Evolutionary conservation across 768 basidiomycete genomes (phyloP).

Genomic region (Podaxis rugospora): DNA sequence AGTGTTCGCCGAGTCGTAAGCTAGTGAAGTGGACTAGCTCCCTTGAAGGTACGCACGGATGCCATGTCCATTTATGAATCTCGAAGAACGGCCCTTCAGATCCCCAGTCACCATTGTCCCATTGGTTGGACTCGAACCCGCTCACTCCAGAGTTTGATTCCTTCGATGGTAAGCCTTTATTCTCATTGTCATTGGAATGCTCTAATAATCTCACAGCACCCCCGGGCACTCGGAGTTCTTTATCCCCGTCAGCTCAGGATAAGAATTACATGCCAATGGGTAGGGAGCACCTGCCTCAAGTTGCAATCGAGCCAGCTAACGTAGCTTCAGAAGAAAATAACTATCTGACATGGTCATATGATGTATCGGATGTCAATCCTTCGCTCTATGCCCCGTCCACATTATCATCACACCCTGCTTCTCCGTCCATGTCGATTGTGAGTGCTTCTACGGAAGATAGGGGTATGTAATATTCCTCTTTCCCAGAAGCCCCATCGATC

Average conservation of each 20-base stretch:
- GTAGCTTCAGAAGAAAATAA: constrained; percentile 18
- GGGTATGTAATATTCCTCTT: constrained; percentile 18
- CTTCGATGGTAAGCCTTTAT: constrained; percentile 16
- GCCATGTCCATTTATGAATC: too few species aligned
- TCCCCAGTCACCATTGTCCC: constrained; percentile 17
- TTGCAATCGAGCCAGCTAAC: neutral
- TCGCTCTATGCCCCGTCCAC: constrained; percentile 15
- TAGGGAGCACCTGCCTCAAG: neutral
- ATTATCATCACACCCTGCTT: constrained; percentile 12
- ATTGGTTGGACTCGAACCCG: constrained; percentile 21
- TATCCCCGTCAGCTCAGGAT: constrained; percentile 3
- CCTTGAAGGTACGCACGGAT: neutral
- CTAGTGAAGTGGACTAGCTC: neutral
- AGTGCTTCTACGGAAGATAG: constrained; percentile 30
- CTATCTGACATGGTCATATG: constrained; percentile 23
- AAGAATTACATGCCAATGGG: constrained; percentile 1
- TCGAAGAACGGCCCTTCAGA: constrained; percentile 10
- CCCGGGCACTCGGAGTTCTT: neutral
- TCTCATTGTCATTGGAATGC: neutral
- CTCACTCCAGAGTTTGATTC: constrained; percentile 21
- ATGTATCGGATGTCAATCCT: constrained; percentile 17
- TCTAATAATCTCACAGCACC: neutral
- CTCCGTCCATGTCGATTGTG: constrained; percentile 26
- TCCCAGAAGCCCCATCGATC: constrained; percentile 2
- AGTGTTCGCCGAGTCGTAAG: neutral